These are phyloP conservation scores for Scleromitrula shiraiana DNA, from an alignment of 2,329 filamentous ascomycete genomes.

Conservation along the genomic window DNA sequence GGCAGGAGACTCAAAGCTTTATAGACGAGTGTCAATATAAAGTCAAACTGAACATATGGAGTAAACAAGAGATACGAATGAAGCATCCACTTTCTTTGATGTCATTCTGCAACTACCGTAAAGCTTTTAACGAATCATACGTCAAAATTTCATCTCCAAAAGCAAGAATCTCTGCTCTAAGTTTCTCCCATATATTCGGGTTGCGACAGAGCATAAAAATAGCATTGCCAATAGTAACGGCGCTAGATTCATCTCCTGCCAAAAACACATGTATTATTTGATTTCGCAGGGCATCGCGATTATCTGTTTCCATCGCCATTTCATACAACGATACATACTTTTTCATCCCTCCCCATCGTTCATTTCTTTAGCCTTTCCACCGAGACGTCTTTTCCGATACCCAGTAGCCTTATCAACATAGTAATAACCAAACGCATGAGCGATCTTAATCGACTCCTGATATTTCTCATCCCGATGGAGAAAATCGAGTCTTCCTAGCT, in stretches of 20 bases:
- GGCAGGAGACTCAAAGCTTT: neutral
- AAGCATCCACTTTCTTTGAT: neutral
- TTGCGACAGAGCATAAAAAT: neutral
- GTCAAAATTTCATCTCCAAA: neutral
- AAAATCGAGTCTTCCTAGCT: too few relatives aligned
- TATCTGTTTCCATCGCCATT: neutral
- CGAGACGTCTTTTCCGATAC: neutral
- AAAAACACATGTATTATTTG: neutral
- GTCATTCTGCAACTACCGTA: neutral
- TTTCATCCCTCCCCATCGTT: too few relatives aligned
- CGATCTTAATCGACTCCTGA: neutral
- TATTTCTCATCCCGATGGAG: too few relatives aligned
- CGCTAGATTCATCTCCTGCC: neutral
- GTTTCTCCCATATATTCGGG: neutral
- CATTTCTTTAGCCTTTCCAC: too few relatives aligned
- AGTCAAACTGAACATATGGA: neutral
- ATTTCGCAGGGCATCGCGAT: neutral
- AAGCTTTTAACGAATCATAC: neutral
- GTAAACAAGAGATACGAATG: neutral
- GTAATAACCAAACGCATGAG: neutral
- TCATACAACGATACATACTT: neutral
- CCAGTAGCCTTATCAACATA: neutral
- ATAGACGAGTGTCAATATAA: neutral
- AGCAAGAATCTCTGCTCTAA: neutral
- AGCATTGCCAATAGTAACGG: neutral